These are phyloP conservation scores for Kluyveromyces sp. DNA, from an alignment of 1,139 yeast genomes.

Conservation along the genomic window DNA sequence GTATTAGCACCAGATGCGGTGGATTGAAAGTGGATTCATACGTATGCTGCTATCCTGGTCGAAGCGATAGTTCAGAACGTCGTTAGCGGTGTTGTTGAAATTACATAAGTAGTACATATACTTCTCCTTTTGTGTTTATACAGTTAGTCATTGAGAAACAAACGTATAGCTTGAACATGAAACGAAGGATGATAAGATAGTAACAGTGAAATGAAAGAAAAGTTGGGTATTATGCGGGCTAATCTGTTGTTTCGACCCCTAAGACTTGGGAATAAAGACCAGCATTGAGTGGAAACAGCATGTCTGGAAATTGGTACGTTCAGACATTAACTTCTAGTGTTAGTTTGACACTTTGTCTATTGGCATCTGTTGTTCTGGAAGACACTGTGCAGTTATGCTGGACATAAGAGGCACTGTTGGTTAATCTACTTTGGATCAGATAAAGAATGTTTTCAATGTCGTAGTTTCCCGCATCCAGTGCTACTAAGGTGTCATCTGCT, in stretches of 20 bases:
- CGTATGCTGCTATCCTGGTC: too few species aligned
- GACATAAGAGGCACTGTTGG: not conserved
- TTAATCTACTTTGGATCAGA: not conserved
- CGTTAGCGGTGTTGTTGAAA: too few species aligned
- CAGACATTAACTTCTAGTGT: slow-evolving; percentile 1
- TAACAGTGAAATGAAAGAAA: not conserved
- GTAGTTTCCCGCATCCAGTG: slow-evolving; percentile 1
- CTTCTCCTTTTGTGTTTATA: not conserved
- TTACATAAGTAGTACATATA: not conserved
- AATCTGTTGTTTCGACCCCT: too few species aligned
- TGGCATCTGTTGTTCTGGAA: not conserved
- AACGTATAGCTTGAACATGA: not conserved
- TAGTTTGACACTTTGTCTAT: not conserved
- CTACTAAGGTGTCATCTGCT: not conserved
- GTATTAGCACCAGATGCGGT: too few species aligned
- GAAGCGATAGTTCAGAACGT: too few species aligned
- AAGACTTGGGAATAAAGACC: too few species aligned
- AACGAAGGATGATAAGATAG: not conserved
- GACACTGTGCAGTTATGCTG: slow-evolving; percentile 1
- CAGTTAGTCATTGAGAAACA: not conserved
- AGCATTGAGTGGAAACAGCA: not conserved
- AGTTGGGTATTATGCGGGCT: not conserved
- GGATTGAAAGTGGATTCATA: too few species aligned
- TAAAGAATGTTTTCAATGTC: slow-evolving; percentile 3
- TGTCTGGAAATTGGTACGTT: too few species aligned